A percentile compares a stretch with the other conserved stretches of the same genome.
These are phyloP conservation scores for Rhodamnia rubescens DNA, from an alignment of 345 rosid genomes.

Conservation along the genomic window DNA sequence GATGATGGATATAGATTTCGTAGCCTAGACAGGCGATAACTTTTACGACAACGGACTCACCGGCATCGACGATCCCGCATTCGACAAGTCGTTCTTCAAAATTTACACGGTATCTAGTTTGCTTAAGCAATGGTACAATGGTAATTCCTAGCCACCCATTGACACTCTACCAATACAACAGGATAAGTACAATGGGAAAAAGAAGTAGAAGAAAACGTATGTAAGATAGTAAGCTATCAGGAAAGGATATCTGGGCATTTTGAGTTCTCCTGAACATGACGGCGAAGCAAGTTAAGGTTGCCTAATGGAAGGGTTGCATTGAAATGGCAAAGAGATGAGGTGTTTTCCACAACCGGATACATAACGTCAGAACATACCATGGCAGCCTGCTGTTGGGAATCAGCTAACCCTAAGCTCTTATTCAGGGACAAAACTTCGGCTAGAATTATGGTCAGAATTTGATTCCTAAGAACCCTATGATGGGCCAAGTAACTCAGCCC, in stretches of 20 bases:
- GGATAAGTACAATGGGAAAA: background rate
- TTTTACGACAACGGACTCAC: constrained; percentile 36
- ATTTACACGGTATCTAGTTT: constrained; percentile 33
- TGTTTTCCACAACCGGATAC: background rate
- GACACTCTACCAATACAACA: background rate
- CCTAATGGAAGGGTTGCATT: background rate
- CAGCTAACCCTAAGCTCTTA: background rate
- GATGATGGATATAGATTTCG: constrained; percentile 22
- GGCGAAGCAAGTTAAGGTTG: background rate
- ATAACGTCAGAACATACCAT: background rate
- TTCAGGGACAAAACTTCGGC: background rate
- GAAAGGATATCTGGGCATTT: background rate
- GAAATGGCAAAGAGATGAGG: background rate
- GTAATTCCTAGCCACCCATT: background rate
- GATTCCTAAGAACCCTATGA: background rate
- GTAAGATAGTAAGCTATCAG: background rate
- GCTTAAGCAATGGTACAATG: constrained; percentile 35
- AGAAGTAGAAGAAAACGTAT: background rate
- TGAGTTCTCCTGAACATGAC: background rate
- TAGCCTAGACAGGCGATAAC: constrained; percentile 43
- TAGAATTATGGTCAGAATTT: background rate
- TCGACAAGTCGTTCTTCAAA: constrained; percentile 22
- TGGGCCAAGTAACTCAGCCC: background rate
- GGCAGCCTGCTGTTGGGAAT: background rate
- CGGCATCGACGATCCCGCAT: constrained; percentile 23